phyloP scores from a whole-genome alignment of 2,329 filamentous ascomycete genomes.

The Seiridium unicorne region DNA sequence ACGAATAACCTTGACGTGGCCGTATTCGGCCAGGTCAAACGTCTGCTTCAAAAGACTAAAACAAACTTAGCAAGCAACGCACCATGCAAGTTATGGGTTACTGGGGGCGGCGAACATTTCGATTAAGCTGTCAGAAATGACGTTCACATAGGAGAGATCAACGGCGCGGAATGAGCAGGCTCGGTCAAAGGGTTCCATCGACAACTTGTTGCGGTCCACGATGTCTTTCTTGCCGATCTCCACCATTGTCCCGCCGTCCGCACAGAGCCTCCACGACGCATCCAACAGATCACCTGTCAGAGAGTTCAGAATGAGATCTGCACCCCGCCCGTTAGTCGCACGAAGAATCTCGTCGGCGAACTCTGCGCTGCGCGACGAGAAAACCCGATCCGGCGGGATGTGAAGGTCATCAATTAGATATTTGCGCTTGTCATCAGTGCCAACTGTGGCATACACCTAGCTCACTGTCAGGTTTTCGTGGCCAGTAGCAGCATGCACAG shows the following conservation, averaged over 20 bases:
- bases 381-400: background rate
- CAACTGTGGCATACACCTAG: slow-evolving; percentile 1
- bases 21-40: slow-evolving; percentile 8
- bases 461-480: too few species aligned
- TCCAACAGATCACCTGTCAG: slow-evolving; percentile 15
- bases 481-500: too few species aligned
- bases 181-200: slow-evolving; percentile 34
- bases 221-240: slow-evolving; percentile 20
- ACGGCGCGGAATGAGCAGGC: background rate
- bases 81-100: too few species aligned
- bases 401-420: background rate
- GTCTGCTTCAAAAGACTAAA: slow-evolving; percentile 12
- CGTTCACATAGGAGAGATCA: slow-evolving; percentile 27
- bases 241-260: background rate
- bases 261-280: background rate
- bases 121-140: slow-evolving; percentile 32
- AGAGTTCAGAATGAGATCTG: slow-evolving; percentile 4
- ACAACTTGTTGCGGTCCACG: slow-evolving; percentile 24
- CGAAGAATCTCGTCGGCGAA: background rate
- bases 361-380: background rate
- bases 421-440: background rate
- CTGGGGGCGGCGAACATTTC: slow-evolving; percentile 12
- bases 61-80: too few species aligned
- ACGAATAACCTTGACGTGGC: slow-evolving; percentile 12
- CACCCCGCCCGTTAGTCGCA: background rate